phyloP scores from a whole-genome alignment of 2,329 filamentous ascomycete genomes.

The Penicillium brevicompactum region DNA sequence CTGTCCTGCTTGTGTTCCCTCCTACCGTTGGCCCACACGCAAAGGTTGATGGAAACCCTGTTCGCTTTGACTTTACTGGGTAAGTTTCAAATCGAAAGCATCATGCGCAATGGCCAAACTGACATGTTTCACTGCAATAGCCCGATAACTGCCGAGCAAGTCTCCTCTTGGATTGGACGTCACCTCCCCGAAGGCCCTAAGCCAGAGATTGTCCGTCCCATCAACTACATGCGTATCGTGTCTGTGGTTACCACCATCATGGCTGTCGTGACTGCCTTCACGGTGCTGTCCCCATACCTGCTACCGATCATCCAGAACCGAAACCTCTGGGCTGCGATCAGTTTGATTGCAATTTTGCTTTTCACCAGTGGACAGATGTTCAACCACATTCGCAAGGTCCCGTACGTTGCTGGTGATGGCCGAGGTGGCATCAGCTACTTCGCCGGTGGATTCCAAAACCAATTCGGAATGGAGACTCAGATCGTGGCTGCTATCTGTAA shows the following conservation, averaged over 20 bases:
- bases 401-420: constrained; percentile 85
- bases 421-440: constrained; percentile 88
- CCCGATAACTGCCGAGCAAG: constrained; percentile 71
- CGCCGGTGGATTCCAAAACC: constrained; percentile 87
- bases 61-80: constrained; percentile 87
- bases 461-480: constrained; percentile 93
- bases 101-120: constrained; percentile 1
- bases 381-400: constrained; percentile 95
- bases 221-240: constrained; percentile 81
- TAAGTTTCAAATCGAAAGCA: constrained; percentile 46
- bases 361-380: constrained; percentile 99
- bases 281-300: constrained; percentile 75
- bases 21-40: constrained; percentile 83
- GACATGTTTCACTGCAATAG: constrained; percentile 47
- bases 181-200: constrained; percentile 78
- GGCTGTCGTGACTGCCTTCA: constrained; percentile 67
- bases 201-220: constrained; percentile 75
- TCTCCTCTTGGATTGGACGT: constrained; percentile 76
- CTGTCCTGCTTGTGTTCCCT: constrained; percentile 83
- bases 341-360: constrained; percentile 82
- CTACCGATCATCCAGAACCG: constrained; percentile 83
- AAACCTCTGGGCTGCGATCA: constrained; percentile 90
- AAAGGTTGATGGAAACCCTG: constrained; percentile 65
- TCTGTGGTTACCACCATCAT: constrained; percentile 69
- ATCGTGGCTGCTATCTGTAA: constrained; percentile 91